These are phyloP conservation scores for Punica granatum DNA, from an alignment of 345 rosid genomes.

Conservation along the genomic window DNA sequence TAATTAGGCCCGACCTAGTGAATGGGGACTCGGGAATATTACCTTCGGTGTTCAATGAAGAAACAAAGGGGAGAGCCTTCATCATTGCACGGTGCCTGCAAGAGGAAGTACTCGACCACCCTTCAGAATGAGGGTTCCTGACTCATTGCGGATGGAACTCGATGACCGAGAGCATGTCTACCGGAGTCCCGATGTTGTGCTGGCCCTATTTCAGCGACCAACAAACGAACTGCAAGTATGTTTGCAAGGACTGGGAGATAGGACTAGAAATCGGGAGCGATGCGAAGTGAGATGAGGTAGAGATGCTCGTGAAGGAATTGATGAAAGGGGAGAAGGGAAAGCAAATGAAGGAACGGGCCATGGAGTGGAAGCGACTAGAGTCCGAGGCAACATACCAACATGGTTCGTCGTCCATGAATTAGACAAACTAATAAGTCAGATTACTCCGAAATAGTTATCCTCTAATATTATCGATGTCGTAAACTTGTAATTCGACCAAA, in stretches of 20 bases:
- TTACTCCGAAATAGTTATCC: not conserved
- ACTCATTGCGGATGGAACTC: constrained; percentile 61
- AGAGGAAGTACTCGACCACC: constrained; percentile 36
- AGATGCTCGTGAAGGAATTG: constrained; percentile 30
- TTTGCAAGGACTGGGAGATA: constrained; percentile 38
- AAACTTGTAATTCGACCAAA: too few relatives aligned
- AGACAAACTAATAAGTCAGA: not conserved
- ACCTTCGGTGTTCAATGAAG: constrained; percentile 26
- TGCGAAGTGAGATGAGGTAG: constrained; percentile 41
- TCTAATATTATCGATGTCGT: too few relatives aligned
- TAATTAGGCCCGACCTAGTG: constrained; percentile 47
- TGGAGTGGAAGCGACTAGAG: constrained; percentile 31
- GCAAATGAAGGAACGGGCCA: constrained; percentile 34
- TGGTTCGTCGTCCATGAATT: constrained; percentile 18
- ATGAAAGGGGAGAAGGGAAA: constrained; percentile 35
- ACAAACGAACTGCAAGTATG: constrained; percentile 32
- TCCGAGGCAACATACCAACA: constrained; percentile 6
- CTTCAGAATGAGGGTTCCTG: constrained; percentile 36
- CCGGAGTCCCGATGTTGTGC: constrained; percentile 47
- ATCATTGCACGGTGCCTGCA: constrained; percentile 48
- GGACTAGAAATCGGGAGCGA: constrained; percentile 39
- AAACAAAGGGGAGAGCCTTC: constrained; percentile 28
- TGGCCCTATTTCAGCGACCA: constrained; percentile 58
- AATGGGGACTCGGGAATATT: constrained; percentile 26
- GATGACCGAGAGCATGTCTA: constrained; percentile 28